These are phyloP conservation scores for Vigna angularis DNA, from an alignment of 306 rosid genomes.

Conservation along the genomic window DNA sequence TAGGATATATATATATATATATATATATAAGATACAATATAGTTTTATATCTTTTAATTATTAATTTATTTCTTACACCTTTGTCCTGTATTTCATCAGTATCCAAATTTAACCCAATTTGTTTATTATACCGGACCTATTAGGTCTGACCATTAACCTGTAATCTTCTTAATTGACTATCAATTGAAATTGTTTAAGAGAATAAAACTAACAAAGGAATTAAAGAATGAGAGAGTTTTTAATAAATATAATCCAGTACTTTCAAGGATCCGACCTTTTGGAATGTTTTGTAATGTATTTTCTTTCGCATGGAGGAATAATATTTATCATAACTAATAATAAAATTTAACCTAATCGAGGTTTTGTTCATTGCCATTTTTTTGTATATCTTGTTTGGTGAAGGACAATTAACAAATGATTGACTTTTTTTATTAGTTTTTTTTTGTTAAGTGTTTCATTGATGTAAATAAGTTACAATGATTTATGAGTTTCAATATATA, in stretches of 20 bases:
- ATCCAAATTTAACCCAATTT: neutral
- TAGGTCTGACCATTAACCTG: neutral
- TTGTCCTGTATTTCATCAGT: neutral
- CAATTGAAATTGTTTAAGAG: neutral
- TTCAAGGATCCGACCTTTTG: neutral
- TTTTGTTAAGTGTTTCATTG: neutral
- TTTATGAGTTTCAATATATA: neutral
- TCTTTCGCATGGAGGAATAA: neutral
- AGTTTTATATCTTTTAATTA: neutral
- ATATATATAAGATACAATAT: neutral
- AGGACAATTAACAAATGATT: slow-evolving; percentile 4
- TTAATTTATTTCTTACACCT: neutral
- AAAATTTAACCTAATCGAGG: neutral
- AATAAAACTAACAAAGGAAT: neutral
- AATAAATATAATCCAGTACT: neutral
- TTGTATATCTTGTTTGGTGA: neutral
- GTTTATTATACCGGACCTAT: neutral
- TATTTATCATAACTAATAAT: slow-evolving; percentile 17
- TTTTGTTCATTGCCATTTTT: neutral
- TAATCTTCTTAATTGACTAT: neutral
- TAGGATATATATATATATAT: too few relatives aligned
- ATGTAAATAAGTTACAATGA: too few relatives aligned
- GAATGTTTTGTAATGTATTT: neutral
- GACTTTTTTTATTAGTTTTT: neutral
- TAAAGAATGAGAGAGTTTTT: slow-evolving; percentile 19